Evolutionary conservation across 2,329 filamentous ascomycete species (phyloP), one percentile per base, ranked within the genome.

Genomic region (Rasamsonia emersonii): DNA sequence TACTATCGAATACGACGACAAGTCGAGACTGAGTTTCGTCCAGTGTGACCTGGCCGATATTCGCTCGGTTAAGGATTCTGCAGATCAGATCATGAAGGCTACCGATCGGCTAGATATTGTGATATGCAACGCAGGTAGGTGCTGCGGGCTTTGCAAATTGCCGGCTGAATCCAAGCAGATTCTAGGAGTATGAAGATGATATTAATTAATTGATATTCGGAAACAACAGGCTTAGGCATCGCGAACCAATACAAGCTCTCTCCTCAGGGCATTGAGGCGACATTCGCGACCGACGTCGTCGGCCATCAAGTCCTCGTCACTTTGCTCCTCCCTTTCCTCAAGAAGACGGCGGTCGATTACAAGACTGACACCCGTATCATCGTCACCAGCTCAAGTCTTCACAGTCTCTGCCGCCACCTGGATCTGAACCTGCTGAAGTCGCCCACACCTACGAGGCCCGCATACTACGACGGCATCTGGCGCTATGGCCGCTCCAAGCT

Each of bases 281-380:
- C 62, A 5, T 74, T 74, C 40, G 66, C 53, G 4, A 54, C 70
- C 39, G 67, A 60, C 35, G 66, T 72, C 39, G 55, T 71, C 24
- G 68, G 68, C 4, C 66, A 73, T 41, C 61, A 67, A 9, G 47
- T 71, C 2, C 58, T 73, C 0, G 67, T 68, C 43, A 62, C 65
- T 33, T 58, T 71, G 3, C 54, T 74, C 3, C 49, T 48, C 3
- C 59, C 64, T 0, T 36, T 49, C n/a, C 27, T 54, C 17, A 44
- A 45, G 20, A 24, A 36, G 2, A 45, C 43, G 2, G 35, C 42
- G 10, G 24, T 23, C 17, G 26, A 28, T 2, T 28, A 53, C 25
- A 47, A 68, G 5, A 29, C 43, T 3, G 45, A 62, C 4, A 61
- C 61, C 2, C 58, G 67, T 0, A 55, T 73, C 26, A 50, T 71